phyloP scores from a whole-genome alignment of 331 rosid genomes.

The Rhamnella rubrinervis region DNA sequence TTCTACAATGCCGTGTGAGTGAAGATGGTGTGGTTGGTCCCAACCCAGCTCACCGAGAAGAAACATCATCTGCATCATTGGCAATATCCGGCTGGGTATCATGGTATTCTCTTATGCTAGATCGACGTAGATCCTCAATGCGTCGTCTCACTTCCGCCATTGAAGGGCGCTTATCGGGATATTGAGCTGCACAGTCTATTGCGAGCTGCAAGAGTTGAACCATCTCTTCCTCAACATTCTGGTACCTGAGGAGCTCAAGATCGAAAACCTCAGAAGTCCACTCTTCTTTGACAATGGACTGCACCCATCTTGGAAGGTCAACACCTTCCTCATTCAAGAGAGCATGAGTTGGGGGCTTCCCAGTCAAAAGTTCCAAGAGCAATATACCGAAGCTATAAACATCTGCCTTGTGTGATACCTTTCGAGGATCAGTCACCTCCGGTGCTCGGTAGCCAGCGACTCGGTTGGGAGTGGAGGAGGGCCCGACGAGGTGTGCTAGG shows the following conservation, averaged over 20 bases:
- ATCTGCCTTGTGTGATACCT: conserved; percentile 90
- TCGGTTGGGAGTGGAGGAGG: conserved; percentile 78
- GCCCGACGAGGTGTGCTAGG: conserved; percentile 84
- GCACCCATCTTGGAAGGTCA: conserved; percentile 97
- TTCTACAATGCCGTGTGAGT: conserved; percentile 24
- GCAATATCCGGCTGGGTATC: conserved; percentile 48
- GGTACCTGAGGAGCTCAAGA: conserved; percentile 83
- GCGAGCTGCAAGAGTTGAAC: conserved; percentile 94
- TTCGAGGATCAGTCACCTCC: conserved; percentile 88
- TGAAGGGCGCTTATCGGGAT: conserved; percentile 86
- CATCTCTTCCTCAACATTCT: conserved; percentile 84
- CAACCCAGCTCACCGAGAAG: conserved; percentile 47
- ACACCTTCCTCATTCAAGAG: conserved; percentile 89
- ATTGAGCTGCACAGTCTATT: conserved; percentile 80
- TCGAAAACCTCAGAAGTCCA: conserved; percentile 95
- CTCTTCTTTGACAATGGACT: conserved; percentile 85
- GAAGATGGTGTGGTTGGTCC: conserved; percentile 11
- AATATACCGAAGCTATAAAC: conserved; percentile 90
- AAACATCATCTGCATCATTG: conserved; percentile 36
- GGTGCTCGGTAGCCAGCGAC: conserved; percentile 94
- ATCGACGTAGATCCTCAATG: conserved; percentile 61
- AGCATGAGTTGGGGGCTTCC: conserved; percentile 89
- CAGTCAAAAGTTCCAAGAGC: conserved; percentile 87
- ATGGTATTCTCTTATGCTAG: conserved; percentile 48
- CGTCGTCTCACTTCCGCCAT: conserved; percentile 64